phyloP scores from a whole-genome alignment of 148 eudicot species.

The Fallopia convolvulus region DNA sequence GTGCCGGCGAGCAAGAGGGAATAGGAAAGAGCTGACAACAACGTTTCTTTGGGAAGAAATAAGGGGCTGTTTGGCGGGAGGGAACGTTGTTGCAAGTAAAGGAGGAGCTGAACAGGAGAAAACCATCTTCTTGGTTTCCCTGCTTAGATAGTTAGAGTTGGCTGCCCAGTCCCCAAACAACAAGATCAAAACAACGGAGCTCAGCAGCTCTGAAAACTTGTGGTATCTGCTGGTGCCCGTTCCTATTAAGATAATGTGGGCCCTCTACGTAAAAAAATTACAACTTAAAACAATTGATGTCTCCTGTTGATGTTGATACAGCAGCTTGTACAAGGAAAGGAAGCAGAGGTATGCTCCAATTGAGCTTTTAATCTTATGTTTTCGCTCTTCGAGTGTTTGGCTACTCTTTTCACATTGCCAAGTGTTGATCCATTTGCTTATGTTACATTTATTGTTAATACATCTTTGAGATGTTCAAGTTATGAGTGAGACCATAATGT shows the following conservation, averaged over 20 bases:
- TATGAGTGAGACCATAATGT: no score
- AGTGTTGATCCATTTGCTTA: not conserved
- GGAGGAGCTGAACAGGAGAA: not conserved
- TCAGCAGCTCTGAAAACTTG: not conserved
- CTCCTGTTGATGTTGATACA: no score
- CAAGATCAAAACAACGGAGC: not conserved
- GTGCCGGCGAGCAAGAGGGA: slow-evolving; percentile 3
- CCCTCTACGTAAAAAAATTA: not conserved
- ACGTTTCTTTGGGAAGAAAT: not conserved
- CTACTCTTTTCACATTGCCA: no score
- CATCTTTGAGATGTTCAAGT: no score
- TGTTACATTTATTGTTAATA: not conserved
- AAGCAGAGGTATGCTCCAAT: not conserved
- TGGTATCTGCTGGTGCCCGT: not conserved
- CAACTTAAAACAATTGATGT: not conserved
- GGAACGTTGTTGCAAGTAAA: not conserved
- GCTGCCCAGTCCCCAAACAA: not conserved
- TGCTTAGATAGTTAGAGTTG: not conserved
- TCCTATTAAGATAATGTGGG: slow-evolving; percentile 7
- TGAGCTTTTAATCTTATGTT: not conserved
- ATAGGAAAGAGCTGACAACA: not conserved
- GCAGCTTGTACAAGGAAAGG: not conserved
- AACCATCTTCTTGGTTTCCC: slow-evolving; percentile 10
- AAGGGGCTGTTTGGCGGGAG: slow-evolving; percentile 10
- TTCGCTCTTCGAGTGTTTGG: not conserved